Percentiles rank a stretch among this genome's conserved stretches.
These are phyloP conservation scores for Gloeophyllum trabeum DNA, from an alignment of 768 basidiomycete species.

Conservation along the genomic window DNA sequence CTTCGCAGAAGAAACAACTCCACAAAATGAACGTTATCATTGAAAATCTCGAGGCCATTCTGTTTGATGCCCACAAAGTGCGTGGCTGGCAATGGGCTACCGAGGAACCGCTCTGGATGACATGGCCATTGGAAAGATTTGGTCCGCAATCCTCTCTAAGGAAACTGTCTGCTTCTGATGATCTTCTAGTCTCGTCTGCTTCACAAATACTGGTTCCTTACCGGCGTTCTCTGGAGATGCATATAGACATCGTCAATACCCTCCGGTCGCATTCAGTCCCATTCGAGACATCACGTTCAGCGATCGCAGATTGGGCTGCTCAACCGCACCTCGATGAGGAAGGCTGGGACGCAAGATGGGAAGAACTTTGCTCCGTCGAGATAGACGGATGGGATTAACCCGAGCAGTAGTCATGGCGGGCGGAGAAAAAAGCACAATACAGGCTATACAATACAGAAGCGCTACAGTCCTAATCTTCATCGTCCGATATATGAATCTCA, in stretches of 20 bases:
- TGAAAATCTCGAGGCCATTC: slow-evolving; percentile 51
- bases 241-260: slow-evolving; percentile 40
- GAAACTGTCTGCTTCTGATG: no score
- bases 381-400: slow-evolving; percentile 53
- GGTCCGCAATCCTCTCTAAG: slow-evolving; percentile 28
- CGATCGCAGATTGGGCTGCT: slow-evolving; percentile 54
- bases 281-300: slow-evolving; percentile 58
- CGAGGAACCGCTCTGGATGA: slow-evolving; percentile 68
- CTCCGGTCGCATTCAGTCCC: slow-evolving; percentile 56
- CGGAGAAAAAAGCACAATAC: slow-evolving; percentile 3
- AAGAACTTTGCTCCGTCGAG: slow-evolving; percentile 68
- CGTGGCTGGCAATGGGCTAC: slow-evolving; percentile 68
- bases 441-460: slow-evolving; percentile 1
- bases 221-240: slow-evolving; percentile 50
- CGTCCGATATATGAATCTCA: slow-evolving; percentile 84
- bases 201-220: slow-evolving; percentile 50
- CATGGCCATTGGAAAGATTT: slow-evolving; percentile 75
- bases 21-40: slow-evolving; percentile 50
- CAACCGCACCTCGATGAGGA: slow-evolving; percentile 57
- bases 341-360: slow-evolving; percentile 66
- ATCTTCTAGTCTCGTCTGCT: slow-evolving; percentile 45
- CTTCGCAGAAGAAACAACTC: slow-evolving; percentile 55
- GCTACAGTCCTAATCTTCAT: slow-evolving; percentile 47
- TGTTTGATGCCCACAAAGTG: slow-evolving; percentile 57
- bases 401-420: no score